phyloP scores from a whole-genome alignment of 805 yeast species.

The Ogataea pini region DNA sequence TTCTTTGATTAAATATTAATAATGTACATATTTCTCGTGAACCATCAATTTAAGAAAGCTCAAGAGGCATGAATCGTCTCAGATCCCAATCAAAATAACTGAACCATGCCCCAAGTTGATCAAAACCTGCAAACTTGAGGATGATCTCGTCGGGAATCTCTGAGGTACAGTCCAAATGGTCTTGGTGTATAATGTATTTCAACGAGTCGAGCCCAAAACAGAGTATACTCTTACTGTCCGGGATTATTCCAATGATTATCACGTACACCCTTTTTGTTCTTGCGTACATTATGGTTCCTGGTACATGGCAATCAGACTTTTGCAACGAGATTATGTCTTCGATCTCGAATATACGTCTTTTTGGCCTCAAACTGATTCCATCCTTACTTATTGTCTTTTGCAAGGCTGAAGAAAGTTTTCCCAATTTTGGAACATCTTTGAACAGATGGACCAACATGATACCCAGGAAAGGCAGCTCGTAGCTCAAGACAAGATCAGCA shows the following conservation, averaged over 20 bases:
- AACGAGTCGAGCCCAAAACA: conserved; percentile 8
- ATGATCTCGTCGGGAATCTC: conserved; percentile 4
- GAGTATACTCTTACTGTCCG: background rate
- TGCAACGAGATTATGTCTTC: background rate
- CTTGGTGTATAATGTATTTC: background rate
- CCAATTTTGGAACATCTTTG: background rate
- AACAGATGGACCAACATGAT: conserved; percentile 2
- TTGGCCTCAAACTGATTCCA: background rate
- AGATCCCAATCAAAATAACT: conserved; percentile 10
- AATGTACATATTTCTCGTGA: conserved; percentile 6
- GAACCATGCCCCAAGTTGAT: conserved; percentile 19
- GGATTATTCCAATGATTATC: background rate
- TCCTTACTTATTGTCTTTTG: background rate
- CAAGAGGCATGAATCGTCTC: conserved; percentile 8
- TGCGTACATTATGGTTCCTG: background rate
- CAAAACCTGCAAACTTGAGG: conserved; percentile 16
- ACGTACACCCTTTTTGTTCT: background rate
- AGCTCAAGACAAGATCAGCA: background rate
- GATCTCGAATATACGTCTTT: background rate
- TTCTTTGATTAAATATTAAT: conserved; percentile 20
- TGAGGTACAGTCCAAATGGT: background rate
- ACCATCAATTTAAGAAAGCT: too few species aligned
- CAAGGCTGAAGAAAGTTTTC: background rate
- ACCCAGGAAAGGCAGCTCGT: conserved; percentile 9
- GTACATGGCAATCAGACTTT: background rate